A percentile compares a stretch with the other conserved stretches of the same genome.
Evolutionary conservation across 768 basidiomycete species (phyloP).

Genomic region (Rossbeevera mucosa): DNA sequence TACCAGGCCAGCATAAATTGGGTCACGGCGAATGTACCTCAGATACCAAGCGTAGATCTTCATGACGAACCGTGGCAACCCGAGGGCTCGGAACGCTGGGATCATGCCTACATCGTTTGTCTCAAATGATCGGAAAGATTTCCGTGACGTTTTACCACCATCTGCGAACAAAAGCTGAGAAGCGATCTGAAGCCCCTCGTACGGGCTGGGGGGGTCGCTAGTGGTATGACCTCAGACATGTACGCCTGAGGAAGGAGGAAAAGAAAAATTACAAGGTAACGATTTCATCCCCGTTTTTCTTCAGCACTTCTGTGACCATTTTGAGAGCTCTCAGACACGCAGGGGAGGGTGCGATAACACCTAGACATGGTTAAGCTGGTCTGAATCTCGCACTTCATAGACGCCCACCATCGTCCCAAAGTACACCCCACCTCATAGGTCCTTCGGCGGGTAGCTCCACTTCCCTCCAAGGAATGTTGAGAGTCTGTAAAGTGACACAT

Average conservation of each 20-base stretch:
- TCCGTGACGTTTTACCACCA: slow-evolving; percentile 37
- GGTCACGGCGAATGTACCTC: slow-evolving; percentile 48
- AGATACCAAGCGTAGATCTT: slow-evolving; percentile 48
- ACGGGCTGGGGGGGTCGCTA: slow-evolving; percentile 41
- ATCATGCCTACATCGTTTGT: slow-evolving; percentile 46
- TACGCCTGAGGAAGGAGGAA: not conserved
- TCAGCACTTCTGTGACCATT: slow-evolving; percentile 41
- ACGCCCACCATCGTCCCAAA: slow-evolving; percentile 56
- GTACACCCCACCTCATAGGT: slow-evolving; percentile 54
- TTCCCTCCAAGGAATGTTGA: slow-evolving; percentile 34
- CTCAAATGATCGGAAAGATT: slow-evolving; percentile 38
- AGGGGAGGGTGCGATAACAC: slow-evolving; percentile 54
- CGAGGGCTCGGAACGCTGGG: slow-evolving; percentile 36
- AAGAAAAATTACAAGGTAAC: slow-evolving; percentile 43
- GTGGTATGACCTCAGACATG: slow-evolving; percentile 1
- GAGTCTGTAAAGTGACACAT: slow-evolving; percentile 20
- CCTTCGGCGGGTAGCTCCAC: slow-evolving; percentile 44
- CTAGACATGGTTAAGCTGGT: slow-evolving; percentile 30
- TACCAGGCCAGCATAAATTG: slow-evolving; percentile 50
- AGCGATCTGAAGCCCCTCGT: slow-evolving; percentile 48
- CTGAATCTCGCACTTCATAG: not conserved
- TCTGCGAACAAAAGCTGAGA: slow-evolving; percentile 51
- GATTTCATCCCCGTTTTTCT: slow-evolving; percentile 46
- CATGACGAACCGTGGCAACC: slow-evolving; percentile 45
- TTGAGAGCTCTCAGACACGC: slow-evolving; percentile 53